Conservation (phyloP, 495 filamentous ascomycete species). For the Lepidopterella palustris region DNA sequence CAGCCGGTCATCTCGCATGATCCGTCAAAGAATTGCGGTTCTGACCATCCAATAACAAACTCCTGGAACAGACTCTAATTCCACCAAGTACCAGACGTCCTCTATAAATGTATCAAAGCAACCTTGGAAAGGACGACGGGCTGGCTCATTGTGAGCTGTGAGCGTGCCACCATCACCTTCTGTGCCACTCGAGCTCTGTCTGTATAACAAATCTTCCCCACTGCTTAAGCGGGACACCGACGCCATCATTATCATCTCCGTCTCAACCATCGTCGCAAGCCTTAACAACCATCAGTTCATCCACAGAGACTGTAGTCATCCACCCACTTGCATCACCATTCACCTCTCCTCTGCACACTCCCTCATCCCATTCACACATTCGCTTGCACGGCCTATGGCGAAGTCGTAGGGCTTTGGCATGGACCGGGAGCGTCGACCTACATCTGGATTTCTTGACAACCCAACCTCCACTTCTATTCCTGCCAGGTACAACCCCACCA, state of each 20-base stretch:
- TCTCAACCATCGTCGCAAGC: neutral
- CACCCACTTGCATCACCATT: neutral
- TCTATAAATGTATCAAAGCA: no score
- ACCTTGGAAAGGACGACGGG: neutral
- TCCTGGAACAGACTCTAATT: no score
- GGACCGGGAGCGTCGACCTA: slow-evolving; percentile 27
- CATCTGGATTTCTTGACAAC: slow-evolving; percentile 24
- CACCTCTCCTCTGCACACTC: neutral
- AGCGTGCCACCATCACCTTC: neutral
- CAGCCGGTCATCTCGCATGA: no score
- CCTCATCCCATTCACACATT: slow-evolving; percentile 14
- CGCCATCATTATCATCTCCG: slow-evolving; percentile 1
- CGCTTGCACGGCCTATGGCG: slow-evolving; percentile 29
- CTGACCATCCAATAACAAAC: no score
- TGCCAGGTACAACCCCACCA: slow-evolving; percentile 26
- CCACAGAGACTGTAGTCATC: neutral
- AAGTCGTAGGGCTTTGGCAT: slow-evolving; percentile 21
- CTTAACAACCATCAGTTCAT: neutral
- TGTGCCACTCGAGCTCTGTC: neutral
- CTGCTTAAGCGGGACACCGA: slow-evolving; percentile 1
- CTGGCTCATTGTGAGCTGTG: neutral
- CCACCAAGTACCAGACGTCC: no score
- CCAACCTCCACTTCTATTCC: slow-evolving; percentile 15
- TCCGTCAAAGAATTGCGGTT: no score
- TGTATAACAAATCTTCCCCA: slow-evolving; percentile 1